A percentile compares a stretch with the other conserved stretches of the same genome.
phyloP scores from a whole-genome alignment of 2,329 filamentous ascomycete species.

The Thelonectria rubi region DNA sequence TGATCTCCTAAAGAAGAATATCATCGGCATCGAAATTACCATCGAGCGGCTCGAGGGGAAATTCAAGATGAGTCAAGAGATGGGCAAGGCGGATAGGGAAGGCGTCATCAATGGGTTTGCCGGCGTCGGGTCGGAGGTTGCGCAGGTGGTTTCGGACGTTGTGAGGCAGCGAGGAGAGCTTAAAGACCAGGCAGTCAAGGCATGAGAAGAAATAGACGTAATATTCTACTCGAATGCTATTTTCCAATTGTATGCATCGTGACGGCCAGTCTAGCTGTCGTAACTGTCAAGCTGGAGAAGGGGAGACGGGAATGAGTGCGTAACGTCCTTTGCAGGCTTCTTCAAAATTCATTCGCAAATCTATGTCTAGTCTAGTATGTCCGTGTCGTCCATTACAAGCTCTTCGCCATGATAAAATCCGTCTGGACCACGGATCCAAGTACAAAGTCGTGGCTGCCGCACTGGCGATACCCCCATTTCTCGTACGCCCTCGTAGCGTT shows the following conservation, averaged over 20 bases:
- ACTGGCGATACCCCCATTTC: constrained; percentile 50
- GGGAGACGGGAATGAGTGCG: too few relatives aligned
- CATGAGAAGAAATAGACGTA: background rate
- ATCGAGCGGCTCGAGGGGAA: constrained; percentile 66
- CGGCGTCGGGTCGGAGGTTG: constrained; percentile 40
- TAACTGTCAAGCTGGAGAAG: too few relatives aligned
- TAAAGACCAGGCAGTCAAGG: background rate
- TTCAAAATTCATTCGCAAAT: too few relatives aligned
- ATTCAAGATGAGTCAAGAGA: constrained; percentile 74
- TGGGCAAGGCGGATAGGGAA: constrained; percentile 59
- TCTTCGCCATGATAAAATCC: constrained; percentile 54
- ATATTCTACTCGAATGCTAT: too few relatives aligned
- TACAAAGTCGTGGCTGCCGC: constrained; percentile 54
- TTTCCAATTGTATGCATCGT: too few relatives aligned
- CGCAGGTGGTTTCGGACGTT: background rate
- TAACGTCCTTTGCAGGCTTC: background rate
- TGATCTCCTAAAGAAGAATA: constrained; percentile 64
- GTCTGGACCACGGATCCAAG: constrained; percentile 53
- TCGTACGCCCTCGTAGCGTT: constrained; percentile 52
- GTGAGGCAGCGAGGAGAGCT: background rate
- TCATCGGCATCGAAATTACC: constrained; percentile 68
- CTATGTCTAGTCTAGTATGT: too few relatives aligned
- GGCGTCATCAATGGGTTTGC: constrained; percentile 68
- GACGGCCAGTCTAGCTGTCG: too few relatives aligned
- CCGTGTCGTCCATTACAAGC: background rate